phyloP scores from a whole-genome alignment of 1,139 yeast genomes.

The Blastobotrys arbuscula region DNA sequence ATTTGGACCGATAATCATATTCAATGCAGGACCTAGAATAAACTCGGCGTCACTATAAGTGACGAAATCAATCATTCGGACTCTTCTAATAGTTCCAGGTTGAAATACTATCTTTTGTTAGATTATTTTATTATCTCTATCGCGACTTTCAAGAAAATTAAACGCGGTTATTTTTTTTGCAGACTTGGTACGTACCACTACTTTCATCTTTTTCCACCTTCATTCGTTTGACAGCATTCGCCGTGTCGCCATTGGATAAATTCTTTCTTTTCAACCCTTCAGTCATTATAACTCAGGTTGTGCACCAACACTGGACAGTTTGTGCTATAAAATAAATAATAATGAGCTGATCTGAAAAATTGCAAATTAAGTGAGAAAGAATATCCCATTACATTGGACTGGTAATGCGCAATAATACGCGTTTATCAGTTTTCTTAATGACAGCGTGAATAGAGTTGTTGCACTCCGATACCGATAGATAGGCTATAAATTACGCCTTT shows the following conservation, averaged over 20 bases:
- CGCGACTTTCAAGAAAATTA: too few species aligned
- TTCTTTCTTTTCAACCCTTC: neutral
- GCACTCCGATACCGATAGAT: too few species aligned
- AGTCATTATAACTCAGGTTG: too few species aligned
- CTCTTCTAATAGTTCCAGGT: conserved; percentile 65
- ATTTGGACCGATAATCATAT: conserved; percentile 94
- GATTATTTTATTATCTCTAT: neutral
- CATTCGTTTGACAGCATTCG: neutral
- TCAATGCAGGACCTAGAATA: conserved; percentile 72
- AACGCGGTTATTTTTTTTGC: too few species aligned
- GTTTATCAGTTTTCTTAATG: too few species aligned
- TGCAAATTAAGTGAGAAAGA: too few species aligned
- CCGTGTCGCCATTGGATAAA: neutral
- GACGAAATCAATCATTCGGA: conserved; percentile 69
- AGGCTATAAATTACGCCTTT: too few species aligned
- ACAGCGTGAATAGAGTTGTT: too few species aligned
- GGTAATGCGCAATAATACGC: too few species aligned
- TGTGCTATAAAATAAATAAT: too few species aligned
- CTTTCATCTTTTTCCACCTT: neutral
- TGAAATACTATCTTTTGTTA: conserved; percentile 17
- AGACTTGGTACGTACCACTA: neutral
- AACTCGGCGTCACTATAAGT: conserved; percentile 78
- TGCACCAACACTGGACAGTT: too few species aligned
- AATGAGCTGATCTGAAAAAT: neutral
- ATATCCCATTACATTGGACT: too few species aligned